These are phyloP conservation scores for Hepatocystis sp. DNA, from an alignment of 169 alveolate species.

Conservation along the genomic window DNA sequence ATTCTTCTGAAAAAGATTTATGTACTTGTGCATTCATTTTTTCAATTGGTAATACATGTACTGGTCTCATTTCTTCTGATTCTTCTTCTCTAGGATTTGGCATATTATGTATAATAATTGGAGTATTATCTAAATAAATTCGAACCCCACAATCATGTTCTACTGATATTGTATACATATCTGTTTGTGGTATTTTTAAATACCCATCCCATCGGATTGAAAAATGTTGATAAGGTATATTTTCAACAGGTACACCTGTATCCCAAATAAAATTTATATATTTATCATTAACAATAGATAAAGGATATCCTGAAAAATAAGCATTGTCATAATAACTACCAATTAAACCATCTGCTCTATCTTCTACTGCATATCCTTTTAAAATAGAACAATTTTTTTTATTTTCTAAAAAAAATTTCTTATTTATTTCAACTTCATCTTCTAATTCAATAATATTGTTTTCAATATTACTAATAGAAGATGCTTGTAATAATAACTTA, in stretches of 20 bases:
- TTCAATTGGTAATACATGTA: slow-evolving; percentile 81
- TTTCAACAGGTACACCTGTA: slow-evolving; percentile 84
- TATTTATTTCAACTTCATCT: slow-evolving; percentile 63
- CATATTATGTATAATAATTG: slow-evolving; percentile 88
- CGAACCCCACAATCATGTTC: slow-evolving; percentile 92
- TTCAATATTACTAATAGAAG: slow-evolving; percentile 33
- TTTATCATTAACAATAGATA: slow-evolving; percentile 81
- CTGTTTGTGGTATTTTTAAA: slow-evolving; percentile 88
- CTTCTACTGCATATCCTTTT: slow-evolving; percentile 75
- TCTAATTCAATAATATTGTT: slow-evolving; percentile 37
- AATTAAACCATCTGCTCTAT: slow-evolving; percentile 86
- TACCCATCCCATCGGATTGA: slow-evolving; percentile 93
- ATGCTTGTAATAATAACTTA: slow-evolving; percentile 38
- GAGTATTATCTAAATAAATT: slow-evolving; percentile 88
- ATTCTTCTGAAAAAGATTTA: slow-evolving; percentile 81
- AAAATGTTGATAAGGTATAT: slow-evolving; percentile 89
- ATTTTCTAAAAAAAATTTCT: slow-evolving; percentile 33
- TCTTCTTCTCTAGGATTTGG: slow-evolving; percentile 85
- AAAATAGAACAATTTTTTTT: slow-evolving; percentile 51
- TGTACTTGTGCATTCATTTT: slow-evolving; percentile 81
- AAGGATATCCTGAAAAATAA: slow-evolving; percentile 86
- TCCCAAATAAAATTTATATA: slow-evolving; percentile 82
- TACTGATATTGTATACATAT: slow-evolving; percentile 82
- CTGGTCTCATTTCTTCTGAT: slow-evolving; percentile 79
- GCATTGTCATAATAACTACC: slow-evolving; percentile 87